Evolutionary conservation across 2,329 filamentous ascomycete species (phyloP).

Genomic region (Coniochaeta ligniaria): DNA sequence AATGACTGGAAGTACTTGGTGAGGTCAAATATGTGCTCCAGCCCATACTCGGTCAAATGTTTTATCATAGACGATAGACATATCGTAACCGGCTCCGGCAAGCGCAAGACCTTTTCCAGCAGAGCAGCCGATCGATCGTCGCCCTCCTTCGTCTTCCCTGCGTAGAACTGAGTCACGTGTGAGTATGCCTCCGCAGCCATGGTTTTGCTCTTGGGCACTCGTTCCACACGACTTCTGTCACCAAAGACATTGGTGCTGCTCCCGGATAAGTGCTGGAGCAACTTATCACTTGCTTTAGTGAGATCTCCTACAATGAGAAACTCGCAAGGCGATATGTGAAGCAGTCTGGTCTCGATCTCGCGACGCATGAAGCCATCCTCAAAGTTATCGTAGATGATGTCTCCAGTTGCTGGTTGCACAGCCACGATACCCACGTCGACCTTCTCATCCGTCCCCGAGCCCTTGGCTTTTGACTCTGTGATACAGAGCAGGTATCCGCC

Average conservation of each 20-base stretch:
- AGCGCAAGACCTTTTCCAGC: conserved; percentile 76
- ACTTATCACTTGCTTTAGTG: conserved; percentile 85
- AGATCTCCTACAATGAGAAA: conserved; percentile 88
- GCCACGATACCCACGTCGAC: conserved; percentile 88
- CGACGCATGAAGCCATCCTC: conserved; percentile 97
- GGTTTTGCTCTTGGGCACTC: conserved; percentile 67
- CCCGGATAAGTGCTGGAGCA: conserved; percentile 82
- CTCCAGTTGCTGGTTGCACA: conserved; percentile 90
- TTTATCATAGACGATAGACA: conserved; percentile 96
- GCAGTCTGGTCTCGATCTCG: conserved; percentile 88
- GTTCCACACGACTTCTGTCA: conserved; percentile 80
- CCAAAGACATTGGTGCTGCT: conserved; percentile 89
- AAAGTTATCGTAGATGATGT: conserved; percentile 93
- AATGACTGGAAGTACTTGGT: conserved; percentile 98
- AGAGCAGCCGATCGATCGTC: conserved; percentile 55
- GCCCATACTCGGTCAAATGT: conserved; percentile 82
- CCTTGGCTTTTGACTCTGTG: conserved; percentile 74
- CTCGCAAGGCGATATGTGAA: conserved; percentile 94
- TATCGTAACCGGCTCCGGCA: conserved; percentile 80
- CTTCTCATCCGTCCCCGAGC: conserved; percentile 81
- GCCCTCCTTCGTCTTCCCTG: conserved; percentile 66
- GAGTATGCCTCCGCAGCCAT: conserved; percentile 80
- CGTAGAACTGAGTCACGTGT: conserved; percentile 90
- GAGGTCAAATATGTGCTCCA: conserved; percentile 91
- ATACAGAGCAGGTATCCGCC: conserved; percentile 92